These are phyloP conservation scores for Aspergillus ochraceus DNA, from an alignment of 2,329 filamentous ascomycete species.

Conservation along the genomic window DNA sequence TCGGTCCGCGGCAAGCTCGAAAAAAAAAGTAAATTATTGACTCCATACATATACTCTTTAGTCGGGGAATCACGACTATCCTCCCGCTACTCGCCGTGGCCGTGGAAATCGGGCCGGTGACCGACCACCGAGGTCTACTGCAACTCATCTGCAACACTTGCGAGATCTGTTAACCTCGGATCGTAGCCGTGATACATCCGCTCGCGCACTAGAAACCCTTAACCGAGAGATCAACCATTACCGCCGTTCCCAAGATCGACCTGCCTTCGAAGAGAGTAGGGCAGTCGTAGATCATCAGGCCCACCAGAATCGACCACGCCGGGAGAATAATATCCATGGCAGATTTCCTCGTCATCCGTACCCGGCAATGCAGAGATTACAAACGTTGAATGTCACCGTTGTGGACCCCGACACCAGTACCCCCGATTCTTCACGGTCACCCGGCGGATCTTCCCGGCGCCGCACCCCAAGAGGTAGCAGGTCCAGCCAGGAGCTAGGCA, in stretches of 20 bases:
- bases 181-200: conserved; percentile 29
- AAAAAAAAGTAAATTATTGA: conserved; percentile 18
- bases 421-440: conserved; percentile 13
- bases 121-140: conserved; percentile 23
- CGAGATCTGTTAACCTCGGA: conserved; percentile 41
- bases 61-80: conserved; percentile 47
- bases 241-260: conserved; percentile 24
- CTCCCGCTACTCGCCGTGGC: conserved; percentile 37
- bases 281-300: conserved; percentile 27
- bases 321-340: conserved; percentile 16
- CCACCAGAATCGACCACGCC: conserved; percentile 19
- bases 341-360: conserved; percentile 13
- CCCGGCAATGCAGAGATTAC: conserved; percentile 14
- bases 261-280: conserved; percentile 27
- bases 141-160: conserved; percentile 36
- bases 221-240: conserved; percentile 41
- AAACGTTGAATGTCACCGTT: conserved; percentile 11
- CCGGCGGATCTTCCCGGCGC: conserved; percentile 19
- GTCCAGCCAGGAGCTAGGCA: conserved; percentile 10
- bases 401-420: conserved; percentile 21
- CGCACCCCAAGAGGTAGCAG: conserved; percentile 24
- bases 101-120: conserved; percentile 24
- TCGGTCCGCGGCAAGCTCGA: background rate
- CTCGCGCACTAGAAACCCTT: conserved; percentile 39
- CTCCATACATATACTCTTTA: conserved; percentile 22